phyloP scores from a whole-genome alignment of 148 eudicot species.

The Chenopodium berlandieri region DNA sequence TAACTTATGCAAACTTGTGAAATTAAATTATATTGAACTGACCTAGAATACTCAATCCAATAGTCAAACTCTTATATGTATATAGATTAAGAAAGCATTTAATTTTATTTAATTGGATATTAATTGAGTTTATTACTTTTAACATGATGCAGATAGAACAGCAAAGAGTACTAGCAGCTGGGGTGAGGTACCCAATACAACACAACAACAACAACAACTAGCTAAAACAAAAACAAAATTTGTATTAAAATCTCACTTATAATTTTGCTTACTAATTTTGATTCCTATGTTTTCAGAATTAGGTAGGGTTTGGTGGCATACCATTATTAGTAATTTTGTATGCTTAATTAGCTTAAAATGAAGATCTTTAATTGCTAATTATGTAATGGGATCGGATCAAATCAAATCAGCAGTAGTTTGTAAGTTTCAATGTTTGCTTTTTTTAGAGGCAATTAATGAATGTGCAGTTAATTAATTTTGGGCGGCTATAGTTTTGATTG shows the following conservation, averaged over 20 bases:
- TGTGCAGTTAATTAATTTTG: constrained; percentile 13
- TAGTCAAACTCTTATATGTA: not conserved
- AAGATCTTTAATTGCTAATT: not conserved
- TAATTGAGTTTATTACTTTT: not conserved
- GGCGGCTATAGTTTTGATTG: constrained; percentile 12
- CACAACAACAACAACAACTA: constrained; percentile 27
- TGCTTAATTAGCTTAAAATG: not conserved
- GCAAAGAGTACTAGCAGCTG: constrained; percentile 70
- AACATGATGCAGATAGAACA: constrained; percentile 70
- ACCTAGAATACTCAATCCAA: too few species aligned
- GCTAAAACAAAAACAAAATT: too few species aligned
- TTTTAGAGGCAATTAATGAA: constrained; percentile 5
- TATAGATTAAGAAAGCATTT: not conserved
- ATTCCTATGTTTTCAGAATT: constrained; percentile 1
- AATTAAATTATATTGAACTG: too few species aligned
- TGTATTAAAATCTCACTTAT: not conserved
- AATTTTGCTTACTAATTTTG: not conserved
- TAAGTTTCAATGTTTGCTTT: not conserved
- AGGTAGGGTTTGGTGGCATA: not conserved
- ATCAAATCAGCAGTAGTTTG: not conserved
- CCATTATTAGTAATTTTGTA: not conserved
- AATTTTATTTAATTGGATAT: not conserved
- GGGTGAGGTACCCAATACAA: constrained; percentile 63
- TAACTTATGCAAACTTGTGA: too few species aligned
- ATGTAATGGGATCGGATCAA: not conserved